Percentiles rank a stretch among this genome's conserved stretches.
These are phyloP conservation scores for Malassezia brasiliensis DNA, from an alignment of 1,284 basidiomycete species.

Conservation along the genomic window DNA sequence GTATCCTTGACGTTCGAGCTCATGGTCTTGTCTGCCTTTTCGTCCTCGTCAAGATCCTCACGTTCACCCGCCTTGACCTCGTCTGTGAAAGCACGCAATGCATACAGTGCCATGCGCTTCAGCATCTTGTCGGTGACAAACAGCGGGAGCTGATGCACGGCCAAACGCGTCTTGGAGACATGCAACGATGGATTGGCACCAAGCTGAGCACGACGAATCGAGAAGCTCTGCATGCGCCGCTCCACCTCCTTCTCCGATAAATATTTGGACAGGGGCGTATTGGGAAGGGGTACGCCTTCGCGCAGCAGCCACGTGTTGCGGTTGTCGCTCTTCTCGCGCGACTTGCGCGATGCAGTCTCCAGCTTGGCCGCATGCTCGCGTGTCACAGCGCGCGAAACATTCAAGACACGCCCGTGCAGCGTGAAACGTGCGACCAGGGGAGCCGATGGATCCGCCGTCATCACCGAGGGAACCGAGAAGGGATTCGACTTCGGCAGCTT, in stretches of 20 bases:
- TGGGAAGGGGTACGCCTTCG: constrained; percentile 57
- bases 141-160: constrained; percentile 79
- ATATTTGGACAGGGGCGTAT: constrained; percentile 23
- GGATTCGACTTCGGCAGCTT: constrained; percentile 24
- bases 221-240: constrained; percentile 34
- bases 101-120: constrained; percentile 75
- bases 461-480: constrained; percentile 39
- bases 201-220: constrained; percentile 48
- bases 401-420: constrained; percentile 82
- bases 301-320: constrained; percentile 89
- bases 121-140: constrained; percentile 81
- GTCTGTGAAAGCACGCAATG: constrained; percentile 65
- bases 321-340: constrained; percentile 80
- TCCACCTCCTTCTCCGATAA: constrained; percentile 34
- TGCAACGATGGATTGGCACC: constrained; percentile 82
- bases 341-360: constrained; percentile 69
- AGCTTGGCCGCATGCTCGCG: constrained; percentile 74
- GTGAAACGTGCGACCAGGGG: constrained; percentile 72
- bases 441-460: constrained; percentile 85
- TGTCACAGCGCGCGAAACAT: constrained; percentile 81
- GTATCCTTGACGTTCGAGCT: constrained; percentile 22
- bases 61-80: constrained; percentile 65
- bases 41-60: constrained; percentile 61
- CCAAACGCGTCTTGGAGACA: constrained; percentile 85
- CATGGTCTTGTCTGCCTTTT: constrained; percentile 53